A percentile compares a stretch with the other conserved stretches of the same genome.
phyloP scores from a whole-genome alignment of 2,329 filamentous ascomycete species.

The Alternaria consortialis region DNA sequence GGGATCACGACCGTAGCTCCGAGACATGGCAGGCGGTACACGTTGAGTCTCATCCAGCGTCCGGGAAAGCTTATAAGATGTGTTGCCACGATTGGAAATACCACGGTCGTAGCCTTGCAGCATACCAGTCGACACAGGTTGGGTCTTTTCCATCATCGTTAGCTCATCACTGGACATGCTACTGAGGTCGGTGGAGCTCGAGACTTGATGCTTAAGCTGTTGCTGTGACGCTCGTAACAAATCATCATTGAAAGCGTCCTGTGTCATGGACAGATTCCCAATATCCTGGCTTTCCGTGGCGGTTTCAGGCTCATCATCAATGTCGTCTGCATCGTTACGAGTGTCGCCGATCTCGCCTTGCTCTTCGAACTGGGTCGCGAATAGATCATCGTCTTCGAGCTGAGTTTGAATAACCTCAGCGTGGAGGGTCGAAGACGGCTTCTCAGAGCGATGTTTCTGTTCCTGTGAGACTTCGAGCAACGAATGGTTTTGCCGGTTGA shows the following conservation, averaged over 20 bases:
- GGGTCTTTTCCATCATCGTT: constrained; percentile 6
- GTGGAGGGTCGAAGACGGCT: background rate
- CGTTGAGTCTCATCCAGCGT: constrained; percentile 11
- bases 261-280: background rate
- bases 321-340: constrained; percentile 11
- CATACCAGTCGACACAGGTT: background rate
- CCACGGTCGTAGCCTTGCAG: background rate
- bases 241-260: background rate
- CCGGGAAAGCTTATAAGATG: background rate
- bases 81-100: background rate
- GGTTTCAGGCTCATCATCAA: constrained; percentile 9
- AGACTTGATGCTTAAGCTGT: background rate
- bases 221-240: background rate
- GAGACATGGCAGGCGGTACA: background rate
- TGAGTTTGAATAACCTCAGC: background rate
- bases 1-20: background rate
- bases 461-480: constrained; percentile 7
- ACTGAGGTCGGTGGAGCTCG: constrained; percentile 16
- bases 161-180: constrained; percentile 23
- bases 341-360: constrained; percentile 2
- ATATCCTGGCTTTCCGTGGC: constrained; percentile 23
- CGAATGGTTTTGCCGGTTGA: constrained; percentile 28
- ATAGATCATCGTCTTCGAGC: background rate
- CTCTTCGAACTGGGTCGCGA: constrained; percentile 14
- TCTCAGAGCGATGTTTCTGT: background rate